A percentile compares a stretch with the other conserved stretches of the same genome.
These are phyloP conservation scores for Trametes cingulata DNA, from an alignment of 768 basidiomycete species.

Conservation along the genomic window DNA sequence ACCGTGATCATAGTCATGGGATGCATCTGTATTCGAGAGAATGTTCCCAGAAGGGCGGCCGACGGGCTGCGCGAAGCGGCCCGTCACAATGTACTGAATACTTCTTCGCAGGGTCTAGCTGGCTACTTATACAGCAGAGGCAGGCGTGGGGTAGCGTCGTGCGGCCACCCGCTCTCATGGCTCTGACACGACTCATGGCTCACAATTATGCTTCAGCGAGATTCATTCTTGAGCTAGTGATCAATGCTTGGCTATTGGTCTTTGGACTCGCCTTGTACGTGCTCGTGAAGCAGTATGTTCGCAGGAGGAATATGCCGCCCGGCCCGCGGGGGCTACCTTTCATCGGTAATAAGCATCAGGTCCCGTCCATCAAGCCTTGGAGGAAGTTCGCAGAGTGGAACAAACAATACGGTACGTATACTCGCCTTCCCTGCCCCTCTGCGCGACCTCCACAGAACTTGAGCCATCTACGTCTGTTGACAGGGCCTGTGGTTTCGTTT, in stretches of 20 bases:
- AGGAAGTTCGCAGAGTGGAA: constrained; percentile 50
- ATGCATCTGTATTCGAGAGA: too few relatives aligned
- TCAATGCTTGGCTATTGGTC: neutral
- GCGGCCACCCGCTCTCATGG: neutral
- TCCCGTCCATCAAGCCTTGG: constrained; percentile 50
- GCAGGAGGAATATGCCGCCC: constrained; percentile 40
- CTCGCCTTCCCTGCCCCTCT: neutral
- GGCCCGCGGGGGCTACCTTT: constrained; percentile 46
- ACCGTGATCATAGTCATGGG: too few relatives aligned
- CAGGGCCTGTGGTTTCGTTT: constrained; percentile 44
- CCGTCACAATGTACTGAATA: too few relatives aligned
- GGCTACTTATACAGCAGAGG: too few relatives aligned
- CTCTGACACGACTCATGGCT: neutral
- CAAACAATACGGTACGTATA: constrained; percentile 41
- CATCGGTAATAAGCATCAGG: constrained; percentile 48
- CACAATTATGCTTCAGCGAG: too few relatives aligned
- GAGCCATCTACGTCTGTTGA: neutral
- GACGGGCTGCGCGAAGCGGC: too few relatives aligned
- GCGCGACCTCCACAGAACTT: neutral
- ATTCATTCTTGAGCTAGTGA: neutral
- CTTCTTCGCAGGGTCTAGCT: too few relatives aligned
- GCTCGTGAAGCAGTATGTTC: neutral
- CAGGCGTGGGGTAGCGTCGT: too few relatives aligned
- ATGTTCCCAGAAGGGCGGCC: too few relatives aligned
- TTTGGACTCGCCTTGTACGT: neutral